These are phyloP conservation scores for Phenoliferia sp. DNA, from an alignment of 1,284 basidiomycete species.

Conservation along the genomic window DNA sequence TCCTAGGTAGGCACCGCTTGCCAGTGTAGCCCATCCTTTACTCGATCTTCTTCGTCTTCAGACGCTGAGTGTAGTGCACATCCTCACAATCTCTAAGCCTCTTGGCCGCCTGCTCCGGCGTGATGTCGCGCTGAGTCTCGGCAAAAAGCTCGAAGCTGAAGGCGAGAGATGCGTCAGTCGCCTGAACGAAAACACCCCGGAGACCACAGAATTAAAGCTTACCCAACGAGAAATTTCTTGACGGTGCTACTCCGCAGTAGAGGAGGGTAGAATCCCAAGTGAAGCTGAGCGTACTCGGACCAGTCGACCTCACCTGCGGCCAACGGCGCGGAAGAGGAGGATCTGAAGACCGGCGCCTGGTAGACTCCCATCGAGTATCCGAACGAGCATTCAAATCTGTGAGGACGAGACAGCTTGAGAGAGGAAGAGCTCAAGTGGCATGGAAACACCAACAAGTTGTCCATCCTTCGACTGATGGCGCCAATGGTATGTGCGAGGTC, in stretches of 20 bases:
- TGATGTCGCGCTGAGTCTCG: conserved; percentile 85
- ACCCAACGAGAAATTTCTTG: conserved; percentile 88
- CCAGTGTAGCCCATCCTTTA: too few species aligned
- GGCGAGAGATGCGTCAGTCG: not conserved
- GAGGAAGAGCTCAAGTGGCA: conserved; percentile 50
- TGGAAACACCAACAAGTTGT: conserved; percentile 59
- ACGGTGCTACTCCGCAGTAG: conserved; percentile 75
- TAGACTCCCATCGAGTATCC: conserved; percentile 96
- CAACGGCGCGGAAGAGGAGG: conserved; percentile 6
- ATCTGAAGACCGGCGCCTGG: conserved; percentile 61
- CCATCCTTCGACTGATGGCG: conserved; percentile 67
- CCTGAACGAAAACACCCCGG: not conserved
- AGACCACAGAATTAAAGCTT: conserved; percentile 38
- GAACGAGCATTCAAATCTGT: conserved; percentile 60
- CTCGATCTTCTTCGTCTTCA: too few species aligned
- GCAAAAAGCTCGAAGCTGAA: conserved; percentile 83
- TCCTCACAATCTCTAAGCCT: conserved; percentile 57
- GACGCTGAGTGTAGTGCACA: conserved; percentile 47
- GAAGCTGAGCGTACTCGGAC: conserved; percentile 61
- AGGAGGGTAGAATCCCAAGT: conserved; percentile 86
- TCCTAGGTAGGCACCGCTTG: too few species aligned
- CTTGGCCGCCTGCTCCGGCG: conserved; percentile 79
- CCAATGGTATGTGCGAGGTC: conserved; percentile 64
- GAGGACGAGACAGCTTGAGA: not conserved
- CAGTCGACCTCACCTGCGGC: conserved; percentile 38